Base-by-base conservation (phyloP, 108 stramenopile species). In the Cyclotella kingstonii region DNA sequence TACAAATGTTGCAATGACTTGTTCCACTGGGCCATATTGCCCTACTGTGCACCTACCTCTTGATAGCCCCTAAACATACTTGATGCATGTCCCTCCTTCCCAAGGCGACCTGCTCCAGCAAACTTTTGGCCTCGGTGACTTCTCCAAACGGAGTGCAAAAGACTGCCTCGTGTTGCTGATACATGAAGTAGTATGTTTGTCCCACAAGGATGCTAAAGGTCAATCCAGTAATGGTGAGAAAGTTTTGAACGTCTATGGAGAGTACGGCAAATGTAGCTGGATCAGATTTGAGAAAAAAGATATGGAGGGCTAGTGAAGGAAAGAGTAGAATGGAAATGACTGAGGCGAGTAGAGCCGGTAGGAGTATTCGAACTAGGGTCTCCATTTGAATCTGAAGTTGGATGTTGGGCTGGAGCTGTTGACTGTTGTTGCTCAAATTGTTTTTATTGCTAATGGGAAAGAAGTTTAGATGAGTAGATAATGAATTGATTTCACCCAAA, bases 161-260 rank as follows among this genome's bases (percentile, higher is more conserved):
- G 14, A 90, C 81, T 0, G 78, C 75, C 73, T 95, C 93, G 64
- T 90, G 85, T 60, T 90, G 89, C 44, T 89, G 84, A 55, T 91
- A 89, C 83, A 88, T 83, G 58, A 93, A 90, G 68, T 86, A 90
- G 60, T 88, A 95, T 23, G 89, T 91, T 52, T 95, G 86, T 60
- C 93, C 93, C 5, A 91, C 82, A 12, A 91, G 53, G 23, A 95
- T 78, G 7, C 78, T 77, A 66, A 91, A 95, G 29, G 83, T 84
- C 11, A 95, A 58, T 11, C 88, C 86, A 2, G 74, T 74, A 0
- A 84, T 79, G 1, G 84, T 89, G 21, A 95, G 55, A 53, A 91
- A 85, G 63, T 91, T 95, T 76, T 95, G 93, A 53, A 95, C 83
- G 58, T 94, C 93, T 43, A 86, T 76, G 29, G 85, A 61, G 12